Evolutionary conservation across 2,329 filamentous ascomycete species (phyloP).

Genomic region (Stromatinia cepivora): DNA sequence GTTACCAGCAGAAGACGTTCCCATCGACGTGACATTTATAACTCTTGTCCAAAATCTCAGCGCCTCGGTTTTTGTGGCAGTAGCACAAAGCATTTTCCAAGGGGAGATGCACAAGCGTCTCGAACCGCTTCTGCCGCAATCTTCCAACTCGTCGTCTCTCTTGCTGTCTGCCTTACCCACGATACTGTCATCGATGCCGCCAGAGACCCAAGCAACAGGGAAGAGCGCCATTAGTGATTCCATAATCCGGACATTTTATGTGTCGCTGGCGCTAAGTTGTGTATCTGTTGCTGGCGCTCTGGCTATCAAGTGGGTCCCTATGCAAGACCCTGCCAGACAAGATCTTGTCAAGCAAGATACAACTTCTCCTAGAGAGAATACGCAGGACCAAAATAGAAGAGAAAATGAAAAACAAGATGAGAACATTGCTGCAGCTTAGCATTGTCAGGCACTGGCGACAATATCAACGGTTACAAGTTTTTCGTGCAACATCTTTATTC

Average conservation of each 20-base stretch:
- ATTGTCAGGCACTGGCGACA: background rate
- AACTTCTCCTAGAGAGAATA: background rate
- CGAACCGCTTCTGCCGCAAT: background rate
- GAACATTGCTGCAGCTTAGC: background rate
- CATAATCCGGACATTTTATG: slow-evolving; percentile 59
- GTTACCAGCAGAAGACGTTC: slow-evolving; percentile 51
- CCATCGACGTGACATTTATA: slow-evolving; percentile 44
- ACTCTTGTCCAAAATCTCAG: slow-evolving; percentile 18
- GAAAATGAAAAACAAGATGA: background rate
- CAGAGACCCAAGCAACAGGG: slow-evolving; percentile 46
- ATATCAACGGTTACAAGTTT: background rate
- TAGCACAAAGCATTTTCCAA: slow-evolving; percentile 21
- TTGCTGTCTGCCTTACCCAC: slow-evolving; percentile 27
- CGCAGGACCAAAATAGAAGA: background rate
- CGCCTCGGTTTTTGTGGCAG: slow-evolving; percentile 17
- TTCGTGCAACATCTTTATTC: background rate
- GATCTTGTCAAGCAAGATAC: background rate
- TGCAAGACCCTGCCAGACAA: background rate
- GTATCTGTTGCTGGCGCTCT: slow-evolving; percentile 56
- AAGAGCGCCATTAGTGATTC: slow-evolving; percentile 60
- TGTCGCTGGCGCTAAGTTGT: slow-evolving; percentile 55
- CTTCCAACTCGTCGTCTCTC: background rate
- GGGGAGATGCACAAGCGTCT: slow-evolving; percentile 50
- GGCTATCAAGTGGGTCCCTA: slow-evolving; percentile 56
- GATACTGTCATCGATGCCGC: slow-evolving; percentile 48